Percentiles rank a stretch among this genome's conserved stretches.
Conservation (phyloP, 495 filamentous ascomycete genomes). For the Sordaria brevicollis region DNA sequence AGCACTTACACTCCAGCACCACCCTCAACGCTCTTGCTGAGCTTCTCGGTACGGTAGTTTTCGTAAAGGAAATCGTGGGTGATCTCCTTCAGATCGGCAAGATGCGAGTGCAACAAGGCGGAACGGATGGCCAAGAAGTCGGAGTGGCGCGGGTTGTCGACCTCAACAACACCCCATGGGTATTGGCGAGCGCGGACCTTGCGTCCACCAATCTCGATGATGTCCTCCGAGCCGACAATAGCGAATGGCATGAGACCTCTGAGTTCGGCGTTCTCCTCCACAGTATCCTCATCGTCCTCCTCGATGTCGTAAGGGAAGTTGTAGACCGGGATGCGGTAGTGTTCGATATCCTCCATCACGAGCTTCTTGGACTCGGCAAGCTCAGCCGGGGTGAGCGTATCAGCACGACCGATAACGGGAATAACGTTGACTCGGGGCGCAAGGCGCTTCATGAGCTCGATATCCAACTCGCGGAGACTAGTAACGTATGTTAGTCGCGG, state of each 20-base stretch:
- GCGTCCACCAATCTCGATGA: slow-evolving; percentile 84
- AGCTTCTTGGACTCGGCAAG: slow-evolving; percentile 98
- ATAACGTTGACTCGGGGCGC: slow-evolving; percentile 98
- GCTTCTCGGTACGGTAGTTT: slow-evolving; percentile 99
- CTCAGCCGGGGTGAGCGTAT: slow-evolving; percentile 91
- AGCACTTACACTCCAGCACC: slow-evolving; percentile 70
- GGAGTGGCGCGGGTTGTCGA: slow-evolving; percentile 97
- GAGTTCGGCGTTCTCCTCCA: slow-evolving; percentile 96
- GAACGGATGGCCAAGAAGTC: slow-evolving; percentile 97
- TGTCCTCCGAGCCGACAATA: slow-evolving; percentile 93
- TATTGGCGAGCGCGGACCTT: slow-evolving; percentile 93
- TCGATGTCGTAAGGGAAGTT: slow-evolving; percentile 99
- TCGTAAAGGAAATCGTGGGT: slow-evolving; percentile 99
- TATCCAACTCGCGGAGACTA: slow-evolving; percentile 94
- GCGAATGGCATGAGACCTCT: slow-evolving; percentile 97
- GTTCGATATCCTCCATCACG: slow-evolving; percentile 99
- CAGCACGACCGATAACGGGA: slow-evolving; percentile 95
- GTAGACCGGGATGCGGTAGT: slow-evolving; percentile 99
- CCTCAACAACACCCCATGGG: slow-evolving; percentile 97
- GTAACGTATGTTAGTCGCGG: slow-evolving; percentile 12
- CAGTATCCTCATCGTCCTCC: slow-evolving; percentile 98
- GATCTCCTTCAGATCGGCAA: slow-evolving; percentile 97
- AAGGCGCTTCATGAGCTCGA: slow-evolving; percentile 98
- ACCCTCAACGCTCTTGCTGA: slow-evolving; percentile 97
- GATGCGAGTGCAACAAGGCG: slow-evolving; percentile 90